A percentile compares a stretch with the other conserved stretches of the same genome.
phyloP scores from a whole-genome alignment of 1,284 basidiomycete species.

The Melampsora larici-populina region DNA sequence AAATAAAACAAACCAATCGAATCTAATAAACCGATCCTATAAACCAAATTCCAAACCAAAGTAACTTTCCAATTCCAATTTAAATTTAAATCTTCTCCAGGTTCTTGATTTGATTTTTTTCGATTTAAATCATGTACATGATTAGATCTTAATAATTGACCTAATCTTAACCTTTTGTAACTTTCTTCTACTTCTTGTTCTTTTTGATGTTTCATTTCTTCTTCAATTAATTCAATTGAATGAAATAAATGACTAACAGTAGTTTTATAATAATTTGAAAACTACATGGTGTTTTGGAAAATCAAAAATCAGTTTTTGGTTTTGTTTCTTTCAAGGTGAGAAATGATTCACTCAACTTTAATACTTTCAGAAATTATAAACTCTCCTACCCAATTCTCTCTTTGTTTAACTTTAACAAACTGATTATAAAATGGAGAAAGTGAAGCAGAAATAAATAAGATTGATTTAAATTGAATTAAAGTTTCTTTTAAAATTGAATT shows the following conservation, averaged over 20 bases:
- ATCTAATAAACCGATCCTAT: conserved; percentile 4
- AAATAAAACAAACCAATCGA: background rate
- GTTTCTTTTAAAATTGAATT: background rate
- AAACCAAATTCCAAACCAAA: conserved; percentile 11
- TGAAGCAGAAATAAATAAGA: conserved; percentile 27
- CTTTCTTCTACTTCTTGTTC: background rate
- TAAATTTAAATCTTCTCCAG: background rate
- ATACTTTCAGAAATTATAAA: conserved; percentile 26
- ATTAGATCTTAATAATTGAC: conserved; percentile 5
- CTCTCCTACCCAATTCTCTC: conserved; percentile 25
- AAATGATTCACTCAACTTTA: conserved; percentile 8
- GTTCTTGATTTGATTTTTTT: background rate
- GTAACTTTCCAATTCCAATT: conserved; percentile 21
- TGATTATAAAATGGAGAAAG: conserved; percentile 8
- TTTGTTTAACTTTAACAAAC: conserved; percentile 11
- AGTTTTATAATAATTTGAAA: conserved; percentile 34
- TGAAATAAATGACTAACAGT: conserved; percentile 20
- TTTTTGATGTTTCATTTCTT: background rate
- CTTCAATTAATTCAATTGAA: background rate
- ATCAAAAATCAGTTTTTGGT: background rate
- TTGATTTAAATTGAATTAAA: background rate
- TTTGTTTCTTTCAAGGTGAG: background rate
- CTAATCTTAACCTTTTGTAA: background rate
- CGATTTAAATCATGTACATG: conserved; percentile 32
- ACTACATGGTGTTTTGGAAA: background rate